Percentiles rank a stretch among this genome's conserved stretches.
phyloP scores from a whole-genome alignment of 495 filamentous ascomycete genomes.

The Pseudomonodictys pantanalensis region DNA sequence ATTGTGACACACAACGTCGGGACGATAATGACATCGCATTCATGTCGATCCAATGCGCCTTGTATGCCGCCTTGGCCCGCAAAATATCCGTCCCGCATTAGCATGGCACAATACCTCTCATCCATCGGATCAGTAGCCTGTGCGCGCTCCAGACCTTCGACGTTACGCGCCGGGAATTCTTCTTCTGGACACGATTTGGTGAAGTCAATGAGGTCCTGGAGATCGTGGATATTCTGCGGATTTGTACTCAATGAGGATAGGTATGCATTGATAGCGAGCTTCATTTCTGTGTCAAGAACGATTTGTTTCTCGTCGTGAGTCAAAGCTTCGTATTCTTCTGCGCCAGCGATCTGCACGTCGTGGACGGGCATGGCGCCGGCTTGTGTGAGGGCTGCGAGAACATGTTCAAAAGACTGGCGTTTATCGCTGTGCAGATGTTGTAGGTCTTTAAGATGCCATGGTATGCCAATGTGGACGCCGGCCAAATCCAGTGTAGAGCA shows the following conservation, averaged over 20 bases:
- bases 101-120: not conserved
- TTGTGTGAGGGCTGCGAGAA: not conserved
- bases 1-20: too few relatives aligned
- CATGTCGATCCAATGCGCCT: too few relatives aligned
- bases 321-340: constrained; percentile 30
- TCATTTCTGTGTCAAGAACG: constrained; percentile 36
- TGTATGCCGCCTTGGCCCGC: too few relatives aligned
- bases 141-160: not conserved
- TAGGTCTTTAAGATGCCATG: not conserved
- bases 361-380: constrained; percentile 51
- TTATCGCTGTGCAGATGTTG: not conserved
- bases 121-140: not conserved
- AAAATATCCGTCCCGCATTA: not conserved
- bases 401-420: not conserved
- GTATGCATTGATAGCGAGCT: constrained; percentile 33
- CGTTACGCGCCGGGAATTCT: constrained; percentile 48
- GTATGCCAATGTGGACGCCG: not conserved
- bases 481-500: not conserved
- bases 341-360: constrained; percentile 49
- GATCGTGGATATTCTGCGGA: constrained; percentile 36
- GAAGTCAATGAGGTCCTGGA: constrained; percentile 44
- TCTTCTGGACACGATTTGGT: constrained; percentile 46
- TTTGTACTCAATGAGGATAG: constrained; percentile 41
- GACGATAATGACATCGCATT: too few relatives aligned
- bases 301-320: constrained; percentile 10